Base-by-base conservation (phyloP, 75 land plant species). In the Picea glauca region DNA sequence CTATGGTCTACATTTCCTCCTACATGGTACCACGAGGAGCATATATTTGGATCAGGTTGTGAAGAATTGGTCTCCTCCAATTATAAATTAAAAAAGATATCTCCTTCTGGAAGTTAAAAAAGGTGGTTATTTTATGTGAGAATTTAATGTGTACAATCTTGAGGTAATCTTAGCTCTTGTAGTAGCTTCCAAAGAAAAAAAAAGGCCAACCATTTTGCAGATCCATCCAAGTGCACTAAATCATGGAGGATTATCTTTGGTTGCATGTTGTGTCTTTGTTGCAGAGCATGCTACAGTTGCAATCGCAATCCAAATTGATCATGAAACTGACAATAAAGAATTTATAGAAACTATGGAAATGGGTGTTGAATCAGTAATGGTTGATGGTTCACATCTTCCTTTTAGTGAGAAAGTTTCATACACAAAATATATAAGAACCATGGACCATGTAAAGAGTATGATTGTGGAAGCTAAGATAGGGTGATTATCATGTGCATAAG, bases 311-410 rank as follows among this genome's bases (percentile, higher is more conserved):
- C 98, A 97, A 75, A 90, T 91, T 82, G 99, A 97, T 80, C 99
- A 97, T 87, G 99, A 96, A 58, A 88, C 50, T 83, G 93, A 91
- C 13, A 89, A 90, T 74, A 60, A 80, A 31, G 93, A 88, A 38
- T 32, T 94, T 26, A 26, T 26, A 26, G 26, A 26, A 26, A 26
- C 26, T 26, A 26, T 26, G 26, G 26, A 26, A 26, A 58, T 94
- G 99, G 99, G 98, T 58, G 90, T 97, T 86, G 91, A 94, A 83
- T 97, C 99, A 43, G 81, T 97, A 17, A 97, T 97, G 99, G 91
- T 87, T 21, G 99, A 97, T 82, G 97, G 98, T 80, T 94, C 99
- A 62, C 90, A 93, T 77, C 95, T 97, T 43, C 63, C 98, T 54
- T 93, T 90, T 65, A 76, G 86, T 61, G 26, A 26, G 26, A 26